phyloP scores from a whole-genome alignment of 2,329 filamentous ascomycete genomes.

The Neofusicoccum ribis region DNA sequence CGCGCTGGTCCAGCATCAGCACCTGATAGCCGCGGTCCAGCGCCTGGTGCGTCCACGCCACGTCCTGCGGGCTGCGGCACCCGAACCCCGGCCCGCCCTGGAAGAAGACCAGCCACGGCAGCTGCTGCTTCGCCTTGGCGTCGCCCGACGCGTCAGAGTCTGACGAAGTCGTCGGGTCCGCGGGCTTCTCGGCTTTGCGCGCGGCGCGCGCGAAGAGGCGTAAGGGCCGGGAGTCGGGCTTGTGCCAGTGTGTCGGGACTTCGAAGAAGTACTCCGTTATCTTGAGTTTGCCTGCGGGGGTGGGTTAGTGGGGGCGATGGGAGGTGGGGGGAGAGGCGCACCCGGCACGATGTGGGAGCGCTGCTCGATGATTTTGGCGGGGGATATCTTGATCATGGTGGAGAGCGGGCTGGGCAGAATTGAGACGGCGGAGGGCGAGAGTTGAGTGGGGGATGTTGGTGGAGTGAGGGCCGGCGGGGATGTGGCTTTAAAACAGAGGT shows the following conservation, averaged over 20 bases:
- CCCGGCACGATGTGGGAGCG: constrained; percentile 47
- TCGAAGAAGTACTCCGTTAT: constrained; percentile 84
- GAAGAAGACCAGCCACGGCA: constrained; percentile 69
- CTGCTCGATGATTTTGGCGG: constrained; percentile 50
- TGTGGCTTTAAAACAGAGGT: background rate
- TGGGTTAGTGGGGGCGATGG: background rate
- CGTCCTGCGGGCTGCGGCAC: constrained; percentile 72
- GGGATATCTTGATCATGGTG: constrained; percentile 37
- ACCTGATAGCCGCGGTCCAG: constrained; percentile 80
- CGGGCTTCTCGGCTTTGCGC: constrained; percentile 63
- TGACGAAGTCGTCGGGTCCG: constrained; percentile 52
- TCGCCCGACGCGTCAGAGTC: constrained; percentile 48
- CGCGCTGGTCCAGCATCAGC: constrained; percentile 86
- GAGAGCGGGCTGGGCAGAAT: background rate
- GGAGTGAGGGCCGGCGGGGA: background rate
- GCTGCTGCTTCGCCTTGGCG: constrained; percentile 45
- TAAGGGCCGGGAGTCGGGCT: constrained; percentile 42
- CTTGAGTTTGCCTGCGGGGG: constrained; percentile 63
- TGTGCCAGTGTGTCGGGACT: constrained; percentile 19
- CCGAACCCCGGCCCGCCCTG: constrained; percentile 85
- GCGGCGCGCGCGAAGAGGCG: constrained; percentile 77
- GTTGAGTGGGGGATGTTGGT: background rate
- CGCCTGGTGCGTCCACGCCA: constrained; percentile 67
- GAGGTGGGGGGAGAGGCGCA: constrained; percentile 24
- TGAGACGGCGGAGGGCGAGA: background rate